These are phyloP conservation scores for Cystobasidium pallidum DNA, from an alignment of 1,284 basidiomycete genomes.

Conservation along the genomic window DNA sequence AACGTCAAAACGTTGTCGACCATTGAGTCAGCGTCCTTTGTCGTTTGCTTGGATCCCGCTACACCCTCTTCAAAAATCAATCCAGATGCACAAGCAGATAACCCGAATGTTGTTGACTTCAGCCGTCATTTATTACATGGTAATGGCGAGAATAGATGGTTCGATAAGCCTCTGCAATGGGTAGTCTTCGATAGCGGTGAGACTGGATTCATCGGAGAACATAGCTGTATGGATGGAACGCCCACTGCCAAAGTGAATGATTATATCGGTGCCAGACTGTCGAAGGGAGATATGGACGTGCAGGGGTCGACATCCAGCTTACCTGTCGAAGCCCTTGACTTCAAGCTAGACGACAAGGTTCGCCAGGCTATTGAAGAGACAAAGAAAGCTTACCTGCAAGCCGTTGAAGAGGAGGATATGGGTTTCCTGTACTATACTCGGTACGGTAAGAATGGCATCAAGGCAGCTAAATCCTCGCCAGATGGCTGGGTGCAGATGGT, in stretches of 20 bases:
- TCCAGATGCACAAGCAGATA: slow-evolving; percentile 11
- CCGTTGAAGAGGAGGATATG: slow-evolving; percentile 68
- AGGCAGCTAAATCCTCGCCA: slow-evolving; percentile 78
- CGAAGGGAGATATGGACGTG: slow-evolving; percentile 50
- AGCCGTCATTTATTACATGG: slow-evolving; percentile 52
- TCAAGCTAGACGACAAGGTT: slow-evolving; percentile 64
- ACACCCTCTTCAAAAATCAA: slow-evolving; percentile 56
- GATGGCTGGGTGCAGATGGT: slow-evolving; percentile 93
- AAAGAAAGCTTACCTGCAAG: slow-evolving; percentile 63
- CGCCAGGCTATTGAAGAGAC: slow-evolving; percentile 65
- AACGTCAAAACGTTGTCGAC: slow-evolving; percentile 70
- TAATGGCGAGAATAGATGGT: slow-evolving; percentile 58
- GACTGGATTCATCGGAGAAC: slow-evolving; percentile 86
- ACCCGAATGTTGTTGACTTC: slow-evolving; percentile 22
- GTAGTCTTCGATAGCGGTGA: slow-evolving; percentile 76
- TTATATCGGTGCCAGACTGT: slow-evolving; percentile 59
- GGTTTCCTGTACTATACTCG: slow-evolving; percentile 66
- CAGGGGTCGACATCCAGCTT: slow-evolving; percentile 61
- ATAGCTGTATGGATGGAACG: slow-evolving; percentile 86
- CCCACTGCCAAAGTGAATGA: slow-evolving; percentile 67
- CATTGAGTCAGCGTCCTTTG: slow-evolving; percentile 80
- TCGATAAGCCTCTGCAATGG: slow-evolving; percentile 80
- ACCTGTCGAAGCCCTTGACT: slow-evolving; percentile 64
- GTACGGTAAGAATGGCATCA: slow-evolving; percentile 87
- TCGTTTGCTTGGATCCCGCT: slow-evolving; percentile 74